A percentile compares a stretch with the other conserved stretches of the same genome.
phyloP scores from a whole-genome alignment of 805 yeast species.

The Phaffomyces antillensis region DNA sequence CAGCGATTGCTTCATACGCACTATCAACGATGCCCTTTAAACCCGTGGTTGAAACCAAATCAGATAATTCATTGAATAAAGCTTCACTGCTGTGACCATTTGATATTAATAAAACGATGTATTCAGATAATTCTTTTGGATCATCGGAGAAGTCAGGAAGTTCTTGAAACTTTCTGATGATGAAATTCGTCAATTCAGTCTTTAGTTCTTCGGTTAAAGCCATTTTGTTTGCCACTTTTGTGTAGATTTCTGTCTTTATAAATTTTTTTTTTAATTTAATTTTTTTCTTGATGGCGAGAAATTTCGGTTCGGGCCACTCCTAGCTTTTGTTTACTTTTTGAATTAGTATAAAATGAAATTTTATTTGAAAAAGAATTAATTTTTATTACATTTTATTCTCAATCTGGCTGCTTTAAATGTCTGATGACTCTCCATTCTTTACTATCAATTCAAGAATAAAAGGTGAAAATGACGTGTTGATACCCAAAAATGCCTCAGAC shows the following conservation, averaged over 20 bases:
- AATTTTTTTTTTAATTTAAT: background rate
- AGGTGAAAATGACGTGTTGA: slow-evolving; percentile 1
- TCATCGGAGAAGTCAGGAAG: slow-evolving; percentile 41
- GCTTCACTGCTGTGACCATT: slow-evolving; percentile 59
- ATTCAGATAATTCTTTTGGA: slow-evolving; percentile 62
- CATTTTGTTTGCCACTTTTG: slow-evolving; percentile 3
- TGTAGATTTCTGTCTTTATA: background rate
- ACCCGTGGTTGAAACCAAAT: slow-evolving; percentile 56
- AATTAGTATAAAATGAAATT: no score
- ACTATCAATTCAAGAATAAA: slow-evolving; percentile 1
- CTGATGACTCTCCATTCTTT: background rate
- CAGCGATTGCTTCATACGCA: slow-evolving; percentile 46
- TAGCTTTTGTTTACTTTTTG: no score
- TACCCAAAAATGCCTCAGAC: slow-evolving; percentile 1
- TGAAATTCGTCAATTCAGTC: slow-evolving; percentile 35
- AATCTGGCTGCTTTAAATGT: background rate
- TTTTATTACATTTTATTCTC: background rate
- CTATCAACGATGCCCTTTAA: slow-evolving; percentile 48
- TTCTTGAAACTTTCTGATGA: slow-evolving; percentile 33
- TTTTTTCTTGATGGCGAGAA: background rate
- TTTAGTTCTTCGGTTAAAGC: slow-evolving; percentile 25
- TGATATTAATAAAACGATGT: slow-evolving; percentile 60
- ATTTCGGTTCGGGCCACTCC: background rate
- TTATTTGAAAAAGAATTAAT: background rate
- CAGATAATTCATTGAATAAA: slow-evolving; percentile 52